Evolutionary conservation across 306 rosid genomes (phyloP).

Genomic region (Lathyrus oleraceus): DNA sequence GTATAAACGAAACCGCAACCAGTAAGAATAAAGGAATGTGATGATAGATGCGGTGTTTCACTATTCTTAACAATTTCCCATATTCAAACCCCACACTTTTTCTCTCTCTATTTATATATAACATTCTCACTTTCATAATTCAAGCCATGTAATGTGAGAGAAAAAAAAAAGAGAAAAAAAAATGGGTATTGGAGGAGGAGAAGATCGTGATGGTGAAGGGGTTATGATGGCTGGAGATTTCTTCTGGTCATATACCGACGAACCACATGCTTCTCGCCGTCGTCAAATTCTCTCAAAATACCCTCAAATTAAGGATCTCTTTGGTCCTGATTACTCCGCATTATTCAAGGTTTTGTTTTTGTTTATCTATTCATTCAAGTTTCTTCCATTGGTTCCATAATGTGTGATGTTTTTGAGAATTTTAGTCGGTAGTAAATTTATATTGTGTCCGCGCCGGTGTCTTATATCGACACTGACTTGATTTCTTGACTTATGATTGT

Average conservation of each 20-base stretch:
- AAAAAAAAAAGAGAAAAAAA: background rate
- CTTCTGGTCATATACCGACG: conserved; percentile 93
- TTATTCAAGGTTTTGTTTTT: conserved; percentile 61
- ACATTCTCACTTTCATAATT: too few species aligned
- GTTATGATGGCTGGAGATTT: conserved; percentile 74
- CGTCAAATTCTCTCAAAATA: conserved; percentile 89
- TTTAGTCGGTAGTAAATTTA: too few species aligned
- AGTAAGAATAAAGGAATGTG: too few species aligned
- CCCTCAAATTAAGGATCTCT: conserved; percentile 83
- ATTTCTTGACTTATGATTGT: too few species aligned
- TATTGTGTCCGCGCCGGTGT: too few species aligned
- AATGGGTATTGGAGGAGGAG: conserved; percentile 37
- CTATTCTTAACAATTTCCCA: conserved; percentile 6
- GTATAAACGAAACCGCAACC: background rate
- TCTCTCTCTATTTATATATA: background rate
- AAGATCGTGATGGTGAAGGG: conserved; percentile 57
- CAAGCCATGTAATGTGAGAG: background rate
- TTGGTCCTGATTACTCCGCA: conserved; percentile 80
- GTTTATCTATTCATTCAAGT: background rate
- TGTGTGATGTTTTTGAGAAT: too few species aligned
- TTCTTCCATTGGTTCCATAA: too few species aligned
- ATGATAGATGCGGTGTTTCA: background rate
- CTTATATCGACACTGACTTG: too few species aligned
- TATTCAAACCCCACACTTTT: background rate
- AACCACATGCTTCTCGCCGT: conserved; percentile 89